Evolutionary conservation across 805 yeast species (phyloP).

Genomic region (Sugiyamaella americana): DNA sequence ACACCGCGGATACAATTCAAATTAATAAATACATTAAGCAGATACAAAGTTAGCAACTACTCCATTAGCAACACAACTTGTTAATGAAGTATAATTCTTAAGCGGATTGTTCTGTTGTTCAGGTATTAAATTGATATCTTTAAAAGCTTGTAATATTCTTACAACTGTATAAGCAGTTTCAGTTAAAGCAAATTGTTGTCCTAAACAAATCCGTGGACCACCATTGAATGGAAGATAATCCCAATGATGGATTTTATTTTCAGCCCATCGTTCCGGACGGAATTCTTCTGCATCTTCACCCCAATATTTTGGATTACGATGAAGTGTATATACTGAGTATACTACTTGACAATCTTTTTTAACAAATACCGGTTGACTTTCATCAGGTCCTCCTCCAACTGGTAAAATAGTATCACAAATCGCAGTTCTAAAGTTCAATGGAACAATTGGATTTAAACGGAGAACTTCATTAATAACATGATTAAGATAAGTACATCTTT

Average conservation of each 20-base stretch:
- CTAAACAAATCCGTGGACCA: conserved; percentile 46
- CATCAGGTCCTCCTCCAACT: conserved; percentile 43
- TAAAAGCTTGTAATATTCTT: conserved; percentile 34
- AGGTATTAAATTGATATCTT: conserved; percentile 15
- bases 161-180: conserved; percentile 40
- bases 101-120: not conserved
- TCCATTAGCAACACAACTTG: conserved; percentile 8
- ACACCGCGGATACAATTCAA: no score
- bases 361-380: conserved; percentile 32
- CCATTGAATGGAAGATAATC: conserved; percentile 44
- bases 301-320: conserved; percentile 34
- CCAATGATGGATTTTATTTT: conserved; percentile 36
- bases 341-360: conserved; percentile 35
- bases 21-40: no score
- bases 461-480: conserved; percentile 40
- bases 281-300: conserved; percentile 39
- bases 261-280: conserved; percentile 41
- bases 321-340: conserved; percentile 38
- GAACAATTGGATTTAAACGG: conserved; percentile 44
- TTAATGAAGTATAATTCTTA: conserved; percentile 4
- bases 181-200: conserved; percentile 47
- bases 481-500: conserved; percentile 39
- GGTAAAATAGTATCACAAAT: conserved; percentile 41
- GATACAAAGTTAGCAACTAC: conserved; percentile 7
- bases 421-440: conserved; percentile 40